Percentiles rank a stretch among this genome's conserved stretches.
phyloP scores from a whole-genome alignment of 1,284 basidiomycete genomes.

The Cryptococcus sp. region DNA sequence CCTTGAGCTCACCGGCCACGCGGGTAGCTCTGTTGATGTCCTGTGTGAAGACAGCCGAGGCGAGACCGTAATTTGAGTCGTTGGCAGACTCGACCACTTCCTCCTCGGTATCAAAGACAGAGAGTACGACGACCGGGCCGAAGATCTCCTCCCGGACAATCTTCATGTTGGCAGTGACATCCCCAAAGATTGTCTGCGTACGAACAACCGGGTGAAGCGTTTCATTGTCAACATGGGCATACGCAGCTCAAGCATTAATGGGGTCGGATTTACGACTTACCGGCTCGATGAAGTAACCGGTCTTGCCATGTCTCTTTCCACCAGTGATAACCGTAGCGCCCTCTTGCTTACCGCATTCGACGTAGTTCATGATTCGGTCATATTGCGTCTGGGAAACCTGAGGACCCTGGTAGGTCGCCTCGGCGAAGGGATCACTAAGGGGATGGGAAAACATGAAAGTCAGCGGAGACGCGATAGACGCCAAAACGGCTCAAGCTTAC shows the following conservation, averaged over 20 bases:
- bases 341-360: slow-evolving; percentile 76
- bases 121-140: slow-evolving; percentile 59
- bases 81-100: slow-evolving; percentile 80
- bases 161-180: slow-evolving; percentile 74
- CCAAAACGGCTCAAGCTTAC: slow-evolving; percentile 17
- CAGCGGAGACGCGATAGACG: too few species aligned
- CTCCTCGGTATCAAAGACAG: slow-evolving; percentile 71
- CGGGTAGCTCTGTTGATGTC: slow-evolving; percentile 74
- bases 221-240: neutral
- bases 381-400: slow-evolving; percentile 62
- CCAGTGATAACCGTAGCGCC: slow-evolving; percentile 81
- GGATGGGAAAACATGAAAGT: neutral
- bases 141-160: slow-evolving; percentile 92
- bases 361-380: slow-evolving; percentile 81
- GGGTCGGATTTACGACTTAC: slow-evolving; percentile 15
- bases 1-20: slow-evolving; percentile 74
- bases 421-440: slow-evolving; percentile 68
- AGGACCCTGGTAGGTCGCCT: slow-evolving; percentile 77
- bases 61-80: slow-evolving; percentile 81
- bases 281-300: slow-evolving; percentile 61
- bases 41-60: slow-evolving; percentile 81
- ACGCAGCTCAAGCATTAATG: neutral
- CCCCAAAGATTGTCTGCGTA: slow-evolving; percentile 76
- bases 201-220: neutral
- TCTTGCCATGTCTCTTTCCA: slow-evolving; percentile 70